A percentile compares a stretch with the other conserved stretches of the same genome.
Conservation (phyloP, 345 rosid genomes). For the Populus deltoides region DNA sequence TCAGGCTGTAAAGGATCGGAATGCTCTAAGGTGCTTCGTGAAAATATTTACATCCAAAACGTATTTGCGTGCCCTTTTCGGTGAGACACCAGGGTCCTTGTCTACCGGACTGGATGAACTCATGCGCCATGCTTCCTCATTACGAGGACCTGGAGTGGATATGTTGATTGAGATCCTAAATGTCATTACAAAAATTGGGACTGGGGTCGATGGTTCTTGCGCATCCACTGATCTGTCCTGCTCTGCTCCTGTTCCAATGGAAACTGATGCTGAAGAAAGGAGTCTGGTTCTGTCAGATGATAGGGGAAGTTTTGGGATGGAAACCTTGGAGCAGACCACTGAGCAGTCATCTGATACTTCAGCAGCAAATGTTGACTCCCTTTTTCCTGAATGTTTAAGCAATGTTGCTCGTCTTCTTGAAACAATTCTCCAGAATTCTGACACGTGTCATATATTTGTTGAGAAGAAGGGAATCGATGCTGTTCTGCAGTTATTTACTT, state of each 20-base stretch:
- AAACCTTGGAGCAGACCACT: conserved; percentile 44
- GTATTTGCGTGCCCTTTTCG: conserved; percentile 77
- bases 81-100: conserved; percentile 75
- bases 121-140: conserved; percentile 83
- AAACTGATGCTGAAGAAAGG: conserved; percentile 73
- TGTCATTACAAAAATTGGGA: conserved; percentile 56
- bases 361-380: conserved; percentile 48
- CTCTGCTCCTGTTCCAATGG: conserved; percentile 77
- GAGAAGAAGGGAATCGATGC: conserved; percentile 94
- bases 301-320: conserved; percentile 41
- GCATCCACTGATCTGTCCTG: conserved; percentile 42
- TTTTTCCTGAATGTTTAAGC: conserved; percentile 77
- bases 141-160: conserved; percentile 87
- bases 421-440: conserved; percentile 92
- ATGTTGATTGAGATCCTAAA: conserved; percentile 83
- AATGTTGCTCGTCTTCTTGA: conserved; percentile 90
- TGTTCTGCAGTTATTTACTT: conserved; percentile 65
- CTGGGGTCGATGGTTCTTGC: conserved; percentile 53
- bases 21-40: conserved; percentile 86
- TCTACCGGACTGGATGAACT: conserved; percentile 94
- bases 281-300: conserved; percentile 33
- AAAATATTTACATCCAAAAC: conserved; percentile 79
- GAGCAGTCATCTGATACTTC: conserved; percentile 62
- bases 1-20: conserved; percentile 81
- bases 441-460: conserved; percentile 82